phyloP scores from a whole-genome alignment of 306 rosid species.

The Cucumis hystrix region DNA sequence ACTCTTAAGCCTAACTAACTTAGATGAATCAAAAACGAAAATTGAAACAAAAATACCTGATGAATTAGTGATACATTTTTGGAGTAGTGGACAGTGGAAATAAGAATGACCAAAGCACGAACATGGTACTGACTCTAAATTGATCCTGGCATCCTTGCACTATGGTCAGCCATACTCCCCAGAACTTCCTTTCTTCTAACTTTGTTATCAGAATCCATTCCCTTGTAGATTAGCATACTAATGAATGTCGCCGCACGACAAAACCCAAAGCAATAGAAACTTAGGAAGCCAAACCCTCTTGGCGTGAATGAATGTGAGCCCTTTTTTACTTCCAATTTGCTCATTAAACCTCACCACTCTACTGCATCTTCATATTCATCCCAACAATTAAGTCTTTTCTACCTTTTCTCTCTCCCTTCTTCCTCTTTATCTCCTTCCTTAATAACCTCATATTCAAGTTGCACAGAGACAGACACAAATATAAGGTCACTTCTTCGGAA shows the following conservation, averaged over 20 bases:
- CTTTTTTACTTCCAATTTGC: conserved; percentile 45
- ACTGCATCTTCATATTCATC: conserved; percentile 40
- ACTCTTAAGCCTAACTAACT: background rate
- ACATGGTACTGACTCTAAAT: conserved; percentile 91
- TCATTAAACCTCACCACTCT: conserved; percentile 47
- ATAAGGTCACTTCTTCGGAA: conserved; percentile 14
- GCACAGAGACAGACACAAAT: background rate
- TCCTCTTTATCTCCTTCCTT: conserved; percentile 3
- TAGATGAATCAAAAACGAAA: background rate
- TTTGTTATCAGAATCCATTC: conserved; percentile 69
- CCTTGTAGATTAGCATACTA: conserved; percentile 32
- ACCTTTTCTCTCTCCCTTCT: conserved; percentile 13
- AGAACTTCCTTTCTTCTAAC: conserved; percentile 70
- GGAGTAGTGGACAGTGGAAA: conserved; percentile 86
- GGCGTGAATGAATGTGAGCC: conserved; percentile 67
- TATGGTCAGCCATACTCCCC: conserved; percentile 85
- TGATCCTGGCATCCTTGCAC: conserved; percentile 99
- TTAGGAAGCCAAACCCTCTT: conserved; percentile 65
- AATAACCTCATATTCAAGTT: conserved; percentile 32
- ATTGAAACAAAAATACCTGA: conserved; percentile 67
- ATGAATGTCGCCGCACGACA: conserved; percentile 38
- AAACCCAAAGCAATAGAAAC: conserved; percentile 45
- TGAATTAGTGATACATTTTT: conserved; percentile 83
- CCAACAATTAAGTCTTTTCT: conserved; percentile 7
- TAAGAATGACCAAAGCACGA: conserved; percentile 89